Percentiles rank a stretch among this genome's conserved stretches.
These are phyloP conservation scores for Morella rubra DNA, from an alignment of 306 rosid genomes.

Conservation along the genomic window DNA sequence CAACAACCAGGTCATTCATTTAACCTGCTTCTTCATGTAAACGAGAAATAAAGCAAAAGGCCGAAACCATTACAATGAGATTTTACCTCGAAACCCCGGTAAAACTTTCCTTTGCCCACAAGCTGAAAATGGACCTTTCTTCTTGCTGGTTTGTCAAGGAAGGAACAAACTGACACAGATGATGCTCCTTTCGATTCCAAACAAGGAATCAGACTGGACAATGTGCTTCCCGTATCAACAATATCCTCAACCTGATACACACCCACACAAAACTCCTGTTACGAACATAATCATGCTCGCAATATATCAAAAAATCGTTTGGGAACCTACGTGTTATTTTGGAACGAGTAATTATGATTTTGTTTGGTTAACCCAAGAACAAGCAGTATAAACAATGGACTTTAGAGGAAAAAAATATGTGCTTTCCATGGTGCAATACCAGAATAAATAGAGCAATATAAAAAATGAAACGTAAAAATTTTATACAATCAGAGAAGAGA, in stretches of 20 bases:
- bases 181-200: conserved; percentile 73
- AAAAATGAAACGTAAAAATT: no score
- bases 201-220: conserved; percentile 49
- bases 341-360: no score
- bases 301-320: not conserved
- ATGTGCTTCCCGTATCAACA: conserved; percentile 76
- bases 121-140: conserved; percentile 60
- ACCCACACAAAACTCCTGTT: not conserved
- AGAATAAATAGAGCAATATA: not conserved
- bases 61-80: not conserved
- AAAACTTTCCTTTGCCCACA: conserved; percentile 67
- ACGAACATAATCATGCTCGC: not conserved
- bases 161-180: conserved; percentile 76
- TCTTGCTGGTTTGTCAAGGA: conserved; percentile 79
- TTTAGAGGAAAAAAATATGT: no score
- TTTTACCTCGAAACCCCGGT: conserved; percentile 69
- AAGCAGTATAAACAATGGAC: no score
- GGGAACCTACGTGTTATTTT: no score
- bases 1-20: not conserved
- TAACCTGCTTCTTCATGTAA: not conserved
- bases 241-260: conserved; percentile 75
- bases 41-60: not conserved
- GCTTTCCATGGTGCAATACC: not conserved
- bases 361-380: no score
- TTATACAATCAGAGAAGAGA: not conserved